These are phyloP conservation scores for Stereum hirsutum DNA, from an alignment of 1,284 basidiomycete genomes.

Conservation along the genomic window DNA sequence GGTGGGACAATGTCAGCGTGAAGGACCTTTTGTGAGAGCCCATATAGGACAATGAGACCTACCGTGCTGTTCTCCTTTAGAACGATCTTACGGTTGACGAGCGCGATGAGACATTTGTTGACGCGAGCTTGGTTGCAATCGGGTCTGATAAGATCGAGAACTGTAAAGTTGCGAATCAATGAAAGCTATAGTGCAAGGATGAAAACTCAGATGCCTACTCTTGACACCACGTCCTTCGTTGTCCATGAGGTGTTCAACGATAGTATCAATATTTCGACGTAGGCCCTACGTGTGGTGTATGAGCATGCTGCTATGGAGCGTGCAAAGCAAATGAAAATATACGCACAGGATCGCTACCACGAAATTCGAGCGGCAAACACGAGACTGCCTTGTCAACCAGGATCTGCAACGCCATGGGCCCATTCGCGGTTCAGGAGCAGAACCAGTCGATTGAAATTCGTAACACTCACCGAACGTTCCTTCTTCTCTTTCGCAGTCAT, in stretches of 20 bases:
- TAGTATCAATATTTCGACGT: constrained; percentile 68
- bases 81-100: constrained; percentile 84
- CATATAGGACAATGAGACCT: constrained; percentile 11
- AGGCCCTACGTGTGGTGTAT: constrained; percentile 38
- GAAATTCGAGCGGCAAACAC: constrained; percentile 82
- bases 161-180: constrained; percentile 30
- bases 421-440: too few species aligned
- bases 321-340: neutral
- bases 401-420: constrained; percentile 32
- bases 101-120: constrained; percentile 88
- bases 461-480: constrained; percentile 52
- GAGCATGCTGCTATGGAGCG: too few species aligned
- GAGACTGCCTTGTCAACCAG: constrained; percentile 70
- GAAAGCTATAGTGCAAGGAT: neutral
- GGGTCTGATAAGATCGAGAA: constrained; percentile 69
- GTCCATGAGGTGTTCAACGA: constrained; percentile 64
- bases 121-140: constrained; percentile 83
- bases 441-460: neutral
- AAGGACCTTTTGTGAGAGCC: neutral
- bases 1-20: neutral
- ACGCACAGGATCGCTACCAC: constrained; percentile 77
- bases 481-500: constrained; percentile 76
- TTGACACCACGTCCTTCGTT: constrained; percentile 42
- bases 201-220: constrained; percentile 31
- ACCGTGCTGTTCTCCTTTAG: constrained; percentile 67